These are phyloP conservation scores for Grigorovia transvaalensis DNA, from an alignment of 805 yeast species.

Conservation along the genomic window DNA sequence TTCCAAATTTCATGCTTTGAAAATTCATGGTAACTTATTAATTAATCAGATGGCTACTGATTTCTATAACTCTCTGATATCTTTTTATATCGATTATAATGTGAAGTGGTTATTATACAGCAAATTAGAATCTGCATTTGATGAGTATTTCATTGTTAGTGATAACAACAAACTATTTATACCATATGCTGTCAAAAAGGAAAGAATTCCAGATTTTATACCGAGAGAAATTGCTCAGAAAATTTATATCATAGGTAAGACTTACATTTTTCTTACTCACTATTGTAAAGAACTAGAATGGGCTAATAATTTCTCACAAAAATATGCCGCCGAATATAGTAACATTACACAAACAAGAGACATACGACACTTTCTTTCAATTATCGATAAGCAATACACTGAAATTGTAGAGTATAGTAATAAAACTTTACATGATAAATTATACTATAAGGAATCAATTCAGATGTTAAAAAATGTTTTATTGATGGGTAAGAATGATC, in stretches of 20 bases:
- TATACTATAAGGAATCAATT: constrained; percentile 44
- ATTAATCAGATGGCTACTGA: constrained; percentile 35
- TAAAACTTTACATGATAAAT: constrained; percentile 38
- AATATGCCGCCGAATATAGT: constrained; percentile 13
- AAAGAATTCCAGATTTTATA: constrained; percentile 33
- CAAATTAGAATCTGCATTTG: constrained; percentile 39
- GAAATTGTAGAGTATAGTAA: constrained; percentile 47
- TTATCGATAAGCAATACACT: constrained; percentile 36
- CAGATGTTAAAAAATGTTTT: constrained; percentile 52
- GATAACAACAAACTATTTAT: constrained; percentile 6
- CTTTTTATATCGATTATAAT: constrained; percentile 52
- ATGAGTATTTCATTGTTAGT: constrained; percentile 50
- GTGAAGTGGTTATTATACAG: constrained; percentile 66
- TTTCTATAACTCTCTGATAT: constrained; percentile 37
- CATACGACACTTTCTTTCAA: constrained; percentile 20
- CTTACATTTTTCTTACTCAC: constrained; percentile 50
- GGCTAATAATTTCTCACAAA: constrained; percentile 37
- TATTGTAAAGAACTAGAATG: constrained; percentile 62
- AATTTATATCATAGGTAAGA: constrained; percentile 61
- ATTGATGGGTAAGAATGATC: constrained; percentile 71
- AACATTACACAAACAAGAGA: constrained; percentile 2
- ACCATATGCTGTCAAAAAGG: constrained; percentile 9
- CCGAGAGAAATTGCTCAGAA: constrained; percentile 32
- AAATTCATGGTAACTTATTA: constrained; percentile 53
- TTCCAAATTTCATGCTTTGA: constrained; percentile 38